Evolutionary conservation across 306 rosid genomes (phyloP).

Genomic region (Cicer judaicum): DNA sequence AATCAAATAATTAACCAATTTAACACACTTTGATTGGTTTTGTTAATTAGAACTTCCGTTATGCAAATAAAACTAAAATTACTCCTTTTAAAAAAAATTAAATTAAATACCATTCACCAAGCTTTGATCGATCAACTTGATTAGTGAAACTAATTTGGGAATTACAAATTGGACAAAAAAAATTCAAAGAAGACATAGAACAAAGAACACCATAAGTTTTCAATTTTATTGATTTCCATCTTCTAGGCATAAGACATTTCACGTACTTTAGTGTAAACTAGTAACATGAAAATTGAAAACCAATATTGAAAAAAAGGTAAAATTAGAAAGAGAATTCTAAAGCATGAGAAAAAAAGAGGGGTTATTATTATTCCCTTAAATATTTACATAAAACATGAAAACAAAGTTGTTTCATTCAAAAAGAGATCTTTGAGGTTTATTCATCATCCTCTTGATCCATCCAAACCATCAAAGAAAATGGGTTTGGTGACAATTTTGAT

Average conservation of each 20-base stretch:
- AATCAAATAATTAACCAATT: conserved; percentile 7
- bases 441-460: conserved; percentile 32
- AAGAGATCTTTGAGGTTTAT: neutral
- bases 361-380: conserved; percentile 22
- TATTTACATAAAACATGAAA: conserved; percentile 40
- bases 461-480: conserved; percentile 45
- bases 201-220: conserved; percentile 32
- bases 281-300: neutral
- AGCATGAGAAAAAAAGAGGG: neutral
- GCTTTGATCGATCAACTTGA: neutral
- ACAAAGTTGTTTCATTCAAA: conserved; percentile 33
- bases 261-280: neutral
- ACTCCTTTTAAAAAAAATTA: no score
- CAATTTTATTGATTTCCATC: conserved; percentile 26
- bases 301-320: neutral
- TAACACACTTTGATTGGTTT: conserved; percentile 12
- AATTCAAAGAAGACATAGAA: neutral
- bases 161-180: neutral
- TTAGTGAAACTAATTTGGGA: neutral
- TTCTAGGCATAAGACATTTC: conserved; percentile 5
- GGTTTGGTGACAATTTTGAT: conserved; percentile 27
- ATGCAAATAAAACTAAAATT: conserved; percentile 11
- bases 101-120: neutral
- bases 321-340: neutral
- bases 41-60: neutral